Base-by-base conservation (phyloP, 805 yeast species). In the Blastobotrys parvus region DNA sequence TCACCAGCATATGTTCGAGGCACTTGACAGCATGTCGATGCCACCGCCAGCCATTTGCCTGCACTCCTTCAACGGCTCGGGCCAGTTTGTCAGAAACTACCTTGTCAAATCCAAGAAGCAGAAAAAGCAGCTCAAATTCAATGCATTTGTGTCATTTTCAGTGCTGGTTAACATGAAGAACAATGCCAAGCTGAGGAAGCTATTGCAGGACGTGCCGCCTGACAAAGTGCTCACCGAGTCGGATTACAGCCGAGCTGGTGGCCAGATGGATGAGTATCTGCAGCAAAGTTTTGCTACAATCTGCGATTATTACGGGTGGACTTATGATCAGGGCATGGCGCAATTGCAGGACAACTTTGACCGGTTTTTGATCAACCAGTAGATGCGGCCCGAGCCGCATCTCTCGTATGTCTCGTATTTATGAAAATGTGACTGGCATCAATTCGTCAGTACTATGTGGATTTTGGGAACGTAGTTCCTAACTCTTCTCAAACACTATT, bases 31-130 rank as follows among this genome's bases (percentile, higher is more conserved):
- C 10, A 33, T 42, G 35, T 25, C 27, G 11, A 23, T 23, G 32
- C 44, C 44, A 27, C 50, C 52, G 8, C 60, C 72, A 2, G 58
- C 66, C 2, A 61, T 88, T 1, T 76, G 85, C 31, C 67, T 92
- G 19, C 97, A 90, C 57, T 86, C 96, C 0, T 92, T 78, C 59
- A 77, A 87, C 5, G 97, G 97, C 0, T 80, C 94, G 1, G 48
- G 69, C 0, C 95, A 87, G 35, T 86, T 60, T 38, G 48, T 57
- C 18, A 41, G 39, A 4, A 44, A 48, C 19, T 25, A 25, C 29
- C 45, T 48, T 33, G 60, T 60, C 62, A 49, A 45, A 13, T 23
- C 27, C 3, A 30, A 11, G 34, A 45, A 39, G 33, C 27, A 32
- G 23, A 38, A 35, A 10, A 41, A 35, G 16, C 39, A 37, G 34